Base-by-base conservation (phyloP, 1,139 yeast species). In the Pneumocystis carinii region DNA sequence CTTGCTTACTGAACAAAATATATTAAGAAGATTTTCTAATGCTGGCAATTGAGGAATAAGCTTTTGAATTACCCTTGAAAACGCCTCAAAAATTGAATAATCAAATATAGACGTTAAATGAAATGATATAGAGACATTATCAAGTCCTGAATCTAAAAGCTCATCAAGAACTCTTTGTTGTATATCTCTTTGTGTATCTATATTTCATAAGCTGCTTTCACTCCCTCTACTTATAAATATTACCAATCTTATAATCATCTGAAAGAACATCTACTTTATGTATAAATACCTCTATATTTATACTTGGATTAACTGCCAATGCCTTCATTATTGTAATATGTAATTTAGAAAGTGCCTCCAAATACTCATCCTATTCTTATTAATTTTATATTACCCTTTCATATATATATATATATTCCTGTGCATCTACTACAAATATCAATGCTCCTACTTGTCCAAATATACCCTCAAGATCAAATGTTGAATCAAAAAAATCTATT, bases 141-240 rank as follows among this genome's bases (percentile, higher is more conserved):
- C 95, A 59, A 90, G 77, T 0, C 96, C 97, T 69, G 87, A 81
- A 71, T 90, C 98, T 65, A 86, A 78, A 62, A 92, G 77, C 72
- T 90, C 97, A 73, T 92, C 98, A 12, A 95, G 95, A 0, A 94
- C 89, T 67, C 97, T 79, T 74, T 90, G 97, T 89, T 90, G 90
- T 62, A 92, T 92, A 72, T 92, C 98, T 70, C 97, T 79, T 72
- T 90, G 97, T 15, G 97, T 94, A 73, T 92, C 98, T 61, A 89
- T 79, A 66, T 96, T 57, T 36, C 15, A 59, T 32, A 19, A 59
- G 24, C n/a, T 35, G 24, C 14, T 4, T 24, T 15, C 14, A 19
- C 12, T 5, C 48, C n/a, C 12, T 48, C n/a, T 37, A 24, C 1
- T 12, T 24, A 55, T 12, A 24, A 48, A 24, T 24, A 24, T 3